Percentiles rank a stretch among this genome's conserved stretches.
Conservation (phyloP, 495 filamentous ascomycete species). For the Jackrogersella multiformis region DNA sequence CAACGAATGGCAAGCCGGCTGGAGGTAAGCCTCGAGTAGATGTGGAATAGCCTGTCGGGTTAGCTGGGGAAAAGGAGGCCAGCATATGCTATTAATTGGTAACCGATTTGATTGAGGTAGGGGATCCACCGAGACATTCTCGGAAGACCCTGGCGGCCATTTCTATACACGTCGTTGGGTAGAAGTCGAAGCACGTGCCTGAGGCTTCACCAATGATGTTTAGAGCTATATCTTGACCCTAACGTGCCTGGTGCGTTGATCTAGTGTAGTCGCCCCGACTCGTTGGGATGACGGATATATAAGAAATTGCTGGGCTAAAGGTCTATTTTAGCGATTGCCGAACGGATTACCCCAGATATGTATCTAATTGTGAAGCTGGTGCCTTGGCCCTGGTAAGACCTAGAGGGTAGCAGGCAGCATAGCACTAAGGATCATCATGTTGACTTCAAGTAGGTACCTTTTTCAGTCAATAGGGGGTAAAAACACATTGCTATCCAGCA, state of each 20-base stretch:
- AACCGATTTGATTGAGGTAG: conserved; percentile 2
- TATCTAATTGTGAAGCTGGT: not conserved
- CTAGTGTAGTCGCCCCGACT: conserved; percentile 1
- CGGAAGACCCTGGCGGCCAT: conserved; percentile 19
- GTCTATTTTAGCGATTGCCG: not conserved
- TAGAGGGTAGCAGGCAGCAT: not conserved
- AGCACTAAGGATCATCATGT: not conserved
- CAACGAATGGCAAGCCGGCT: conserved; percentile 8
- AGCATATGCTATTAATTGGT: conserved; percentile 8
- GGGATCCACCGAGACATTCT: not conserved
- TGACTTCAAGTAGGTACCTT: not conserved
- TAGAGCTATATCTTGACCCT: conserved; percentile 1
- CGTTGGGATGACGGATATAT: not conserved
- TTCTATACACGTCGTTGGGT: conserved; percentile 17
- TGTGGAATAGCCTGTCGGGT: conserved; percentile 14
- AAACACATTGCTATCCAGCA: not conserved
- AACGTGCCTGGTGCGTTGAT: conserved; percentile 2
- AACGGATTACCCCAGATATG: conserved; percentile 5
- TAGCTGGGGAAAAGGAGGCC: conserved; percentile 19
- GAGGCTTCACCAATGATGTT: conserved; percentile 27
- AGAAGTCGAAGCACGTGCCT: conserved; percentile 28
- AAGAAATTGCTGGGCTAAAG: not conserved
- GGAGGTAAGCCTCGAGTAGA: conserved; percentile 1
- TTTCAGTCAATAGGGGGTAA: not conserved
- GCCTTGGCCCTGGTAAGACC: conserved; percentile 5